Conservation (phyloP, 768 basidiomycete genomes). For the Mycena epipterygia region DNA sequence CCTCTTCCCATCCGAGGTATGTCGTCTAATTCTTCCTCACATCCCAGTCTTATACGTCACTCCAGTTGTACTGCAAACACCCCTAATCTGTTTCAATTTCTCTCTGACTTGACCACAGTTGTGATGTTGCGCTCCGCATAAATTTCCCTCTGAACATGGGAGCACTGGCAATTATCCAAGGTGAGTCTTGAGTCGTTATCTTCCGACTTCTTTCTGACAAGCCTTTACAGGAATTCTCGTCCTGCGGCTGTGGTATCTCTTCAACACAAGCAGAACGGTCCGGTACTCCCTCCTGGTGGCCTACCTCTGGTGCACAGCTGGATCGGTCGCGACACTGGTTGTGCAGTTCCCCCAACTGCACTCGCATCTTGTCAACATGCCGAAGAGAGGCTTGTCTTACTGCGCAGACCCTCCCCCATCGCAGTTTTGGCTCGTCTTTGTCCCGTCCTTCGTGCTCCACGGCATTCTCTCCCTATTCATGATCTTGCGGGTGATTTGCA, state of each 20-base stretch:
- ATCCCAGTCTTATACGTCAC: background rate
- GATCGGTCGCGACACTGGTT: conserved; percentile 16
- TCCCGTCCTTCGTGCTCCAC: conserved; percentile 33
- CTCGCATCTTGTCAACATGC: conserved; percentile 32
- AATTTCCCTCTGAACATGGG: conserved; percentile 34
- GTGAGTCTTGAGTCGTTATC: background rate
- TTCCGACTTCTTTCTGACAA: background rate
- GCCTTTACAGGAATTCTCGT: conserved; percentile 29
- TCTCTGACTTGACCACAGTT: conserved; percentile 21
- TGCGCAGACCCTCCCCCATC: conserved; percentile 34
- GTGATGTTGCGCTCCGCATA: conserved; percentile 33
- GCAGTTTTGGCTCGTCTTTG: conserved; percentile 34
- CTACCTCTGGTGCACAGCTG: conserved; percentile 28
- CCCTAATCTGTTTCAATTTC: background rate
- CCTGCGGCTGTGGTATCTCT: conserved; percentile 35
- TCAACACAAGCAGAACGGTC: conserved; percentile 11
- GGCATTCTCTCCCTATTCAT: conserved; percentile 35
- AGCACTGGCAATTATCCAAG: conserved; percentile 34
- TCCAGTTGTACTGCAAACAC: conserved; percentile 29
- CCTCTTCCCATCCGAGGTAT: conserved; percentile 32
- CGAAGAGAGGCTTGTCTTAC: conserved; percentile 22
- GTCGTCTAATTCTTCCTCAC: background rate
- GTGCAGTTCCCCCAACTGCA: conserved; percentile 27
- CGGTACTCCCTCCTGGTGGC: conserved; percentile 26
- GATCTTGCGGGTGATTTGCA: conserved; percentile 27